These are phyloP conservation scores for Pyrenochaeta sp. DNA, from an alignment of 2,329 filamentous ascomycete species.

Conservation along the genomic window DNA sequence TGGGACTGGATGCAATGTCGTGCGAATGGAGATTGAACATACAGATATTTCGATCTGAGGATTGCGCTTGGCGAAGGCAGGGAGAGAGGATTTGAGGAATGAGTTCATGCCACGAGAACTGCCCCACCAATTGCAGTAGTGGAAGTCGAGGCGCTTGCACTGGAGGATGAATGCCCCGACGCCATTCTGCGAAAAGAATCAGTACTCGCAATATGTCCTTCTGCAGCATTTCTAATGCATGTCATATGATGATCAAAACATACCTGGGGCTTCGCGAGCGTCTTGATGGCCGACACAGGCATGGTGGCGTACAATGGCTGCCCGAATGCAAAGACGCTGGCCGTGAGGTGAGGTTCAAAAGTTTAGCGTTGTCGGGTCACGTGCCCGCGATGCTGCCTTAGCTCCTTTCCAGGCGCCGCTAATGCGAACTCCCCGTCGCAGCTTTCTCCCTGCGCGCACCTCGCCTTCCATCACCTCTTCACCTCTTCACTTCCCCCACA, in stretches of 20 bases:
- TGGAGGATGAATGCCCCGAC: constrained; percentile 95
- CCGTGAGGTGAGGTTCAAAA: constrained; percentile 11
- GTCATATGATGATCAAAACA: constrained; percentile 18
- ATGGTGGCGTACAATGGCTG: constrained; percentile 44
- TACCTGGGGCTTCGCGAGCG: constrained; percentile 65
- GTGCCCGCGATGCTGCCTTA: constrained; percentile 30
- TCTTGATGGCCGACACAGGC: constrained; percentile 59
- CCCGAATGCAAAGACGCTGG: constrained; percentile 7
- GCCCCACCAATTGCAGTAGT: constrained; percentile 96
- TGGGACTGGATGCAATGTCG: too few relatives aligned
- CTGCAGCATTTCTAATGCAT: too few relatives aligned
- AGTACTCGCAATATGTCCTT: too few relatives aligned
- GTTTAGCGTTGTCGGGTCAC: constrained; percentile 33
- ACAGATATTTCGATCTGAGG: constrained; percentile 87
- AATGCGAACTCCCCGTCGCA: constrained; percentile 28
- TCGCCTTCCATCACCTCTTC: constrained; percentile 24
- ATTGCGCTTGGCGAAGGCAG: constrained; percentile 79
- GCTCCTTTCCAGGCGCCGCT: constrained; percentile 27
- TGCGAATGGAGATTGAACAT: too few relatives aligned
- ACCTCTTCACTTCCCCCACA: constrained; percentile 28
- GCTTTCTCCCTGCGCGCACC: constrained; percentile 17
- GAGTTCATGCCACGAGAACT: constrained; percentile 93
- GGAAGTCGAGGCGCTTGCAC: constrained; percentile 94
- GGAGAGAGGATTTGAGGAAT: constrained; percentile 81
- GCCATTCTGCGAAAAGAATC: constrained; percentile 96